These are phyloP conservation scores for Triticum timopheevii DNA, from an alignment of 176 grass and related monocot species.

Conservation along the genomic window DNA sequence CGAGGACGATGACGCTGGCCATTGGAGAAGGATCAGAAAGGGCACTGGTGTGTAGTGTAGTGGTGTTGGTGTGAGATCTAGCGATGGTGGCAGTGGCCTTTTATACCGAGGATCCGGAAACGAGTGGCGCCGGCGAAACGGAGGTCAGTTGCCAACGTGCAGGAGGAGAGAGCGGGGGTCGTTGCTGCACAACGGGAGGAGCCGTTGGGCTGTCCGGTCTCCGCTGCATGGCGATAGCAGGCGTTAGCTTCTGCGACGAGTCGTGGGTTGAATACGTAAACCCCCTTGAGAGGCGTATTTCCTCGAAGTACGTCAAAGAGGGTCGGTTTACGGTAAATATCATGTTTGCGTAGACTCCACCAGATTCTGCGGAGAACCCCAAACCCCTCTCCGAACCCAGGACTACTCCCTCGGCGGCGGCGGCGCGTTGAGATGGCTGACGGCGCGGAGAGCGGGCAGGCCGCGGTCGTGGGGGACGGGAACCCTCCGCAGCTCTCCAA, in stretches of 20 bases:
- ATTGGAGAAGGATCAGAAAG: not conserved
- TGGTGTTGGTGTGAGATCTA: constrained; percentile 1
- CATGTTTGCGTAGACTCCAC: not conserved
- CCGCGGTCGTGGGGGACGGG: not conserved
- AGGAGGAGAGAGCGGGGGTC: not conserved
- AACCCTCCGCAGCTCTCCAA: constrained; percentile 39
- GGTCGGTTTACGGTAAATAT: not conserved
- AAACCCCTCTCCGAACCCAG: constrained; percentile 31
- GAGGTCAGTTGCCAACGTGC: not conserved
- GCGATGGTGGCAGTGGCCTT: not conserved
- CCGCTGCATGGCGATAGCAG: not conserved
- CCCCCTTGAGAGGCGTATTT: not conserved
- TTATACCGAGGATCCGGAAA: constrained; percentile 34
- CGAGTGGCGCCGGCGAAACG: not conserved
- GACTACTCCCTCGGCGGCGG: not conserved
- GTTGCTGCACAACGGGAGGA: not conserved
- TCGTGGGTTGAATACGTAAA: not conserved
- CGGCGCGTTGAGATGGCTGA: constrained; percentile 45
- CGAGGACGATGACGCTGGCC: constrained; percentile 28
- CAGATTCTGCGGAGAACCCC: not conserved
- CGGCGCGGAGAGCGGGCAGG: constrained; percentile 7
- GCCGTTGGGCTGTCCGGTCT: constrained; percentile 23
- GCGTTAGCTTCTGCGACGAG: not conserved
- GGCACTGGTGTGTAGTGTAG: not conserved
- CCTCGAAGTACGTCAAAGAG: fast-evolving